These are phyloP conservation scores for Hemileccinum rubropunctum DNA, from an alignment of 768 basidiomycete genomes.

Conservation along the genomic window DNA sequence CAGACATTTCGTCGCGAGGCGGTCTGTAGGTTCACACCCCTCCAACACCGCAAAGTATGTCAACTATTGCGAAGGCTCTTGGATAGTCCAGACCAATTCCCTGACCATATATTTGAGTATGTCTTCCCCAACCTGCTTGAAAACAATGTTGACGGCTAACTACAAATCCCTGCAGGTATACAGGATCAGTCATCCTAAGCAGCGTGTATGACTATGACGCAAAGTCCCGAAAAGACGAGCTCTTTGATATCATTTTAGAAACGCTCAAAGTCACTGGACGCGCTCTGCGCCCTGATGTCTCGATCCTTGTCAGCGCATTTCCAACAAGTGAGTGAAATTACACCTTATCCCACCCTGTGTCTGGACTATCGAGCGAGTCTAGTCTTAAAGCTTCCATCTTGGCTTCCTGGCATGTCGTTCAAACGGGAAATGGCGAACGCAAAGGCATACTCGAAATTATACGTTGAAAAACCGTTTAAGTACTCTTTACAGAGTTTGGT, in stretches of 20 bases:
- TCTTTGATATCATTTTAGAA: slow-evolving; percentile 7
- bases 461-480: slow-evolving; percentile 16
- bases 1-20: slow-evolving; percentile 23
- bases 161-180: slow-evolving; percentile 9
- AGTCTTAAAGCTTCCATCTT: slow-evolving; percentile 23
- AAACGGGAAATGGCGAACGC: slow-evolving; percentile 18
- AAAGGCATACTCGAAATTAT: slow-evolving; percentile 13
- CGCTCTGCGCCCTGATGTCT: slow-evolving; percentile 18
- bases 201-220: slow-evolving; percentile 20
- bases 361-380: not conserved
- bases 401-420: slow-evolving; percentile 25
- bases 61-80: slow-evolving; percentile 33
- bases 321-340: slow-evolving; percentile 11
- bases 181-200: slow-evolving; percentile 18
- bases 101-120: slow-evolving; percentile 35
- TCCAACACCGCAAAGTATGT: slow-evolving; percentile 30
- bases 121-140: not conserved
- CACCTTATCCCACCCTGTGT: not conserved
- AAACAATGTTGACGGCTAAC: not conserved
- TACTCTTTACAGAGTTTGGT: slow-evolving; percentile 18
- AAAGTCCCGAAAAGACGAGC: slow-evolving; percentile 11
- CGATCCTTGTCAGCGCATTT: slow-evolving; percentile 17
- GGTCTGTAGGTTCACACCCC: slow-evolving; percentile 25
- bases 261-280: slow-evolving; percentile 2
- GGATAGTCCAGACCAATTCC: slow-evolving; percentile 31